Base-by-base conservation (phyloP, 305 asterid species). In the Andrographis paniculata region DNA sequence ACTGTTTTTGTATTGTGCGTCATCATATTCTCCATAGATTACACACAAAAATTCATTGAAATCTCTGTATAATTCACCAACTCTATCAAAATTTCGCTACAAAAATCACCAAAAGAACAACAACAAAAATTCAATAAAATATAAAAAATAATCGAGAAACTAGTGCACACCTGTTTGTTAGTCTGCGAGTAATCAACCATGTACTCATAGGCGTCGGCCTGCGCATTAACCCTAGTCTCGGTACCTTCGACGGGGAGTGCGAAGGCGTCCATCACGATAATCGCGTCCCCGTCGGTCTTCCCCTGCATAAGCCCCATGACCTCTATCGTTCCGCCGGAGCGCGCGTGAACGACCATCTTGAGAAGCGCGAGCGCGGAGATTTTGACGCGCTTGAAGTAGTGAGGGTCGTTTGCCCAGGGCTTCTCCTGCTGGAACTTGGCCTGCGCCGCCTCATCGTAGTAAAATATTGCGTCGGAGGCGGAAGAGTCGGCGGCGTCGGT, bases 261-360 rank as follows among this genome's bases (percentile, higher is more conserved):
- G 65, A 91, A 91, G 52, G 96, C 96, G 74, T 91, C 98, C 92
- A 91, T 86, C 20, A 91, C 98, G 57, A 91, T 86, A 39, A 91
- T 82, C 28, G 95, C 74, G 55, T 91, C 98, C 10, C 96, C 96
- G 42, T 91, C 96, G 17, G 92, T 86, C 64, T 91, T 91, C 12
- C 98, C 98, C 69, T 91, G 98, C 96, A 91, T 91, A 17, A 91
- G 88, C 6, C 98, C 98, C 98, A 91, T 91, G 55, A 91, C 88
- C 67, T 91, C 98, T 45, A 91, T 91, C 17, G 91, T 91, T 15
- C 96, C 96, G 8, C 98, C 98, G 39, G 98, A 86, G 64, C 98
- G 98, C 14, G 98, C 92, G 68, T 91, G 98, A 15, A 91, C 96
- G 20, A 91, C 98, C 98, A 91, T 91, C 76, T 91, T 82, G 41